Conservation (phyloP, 2,329 filamentous ascomycete genomes). For the Aspergillus terreus region DNA sequence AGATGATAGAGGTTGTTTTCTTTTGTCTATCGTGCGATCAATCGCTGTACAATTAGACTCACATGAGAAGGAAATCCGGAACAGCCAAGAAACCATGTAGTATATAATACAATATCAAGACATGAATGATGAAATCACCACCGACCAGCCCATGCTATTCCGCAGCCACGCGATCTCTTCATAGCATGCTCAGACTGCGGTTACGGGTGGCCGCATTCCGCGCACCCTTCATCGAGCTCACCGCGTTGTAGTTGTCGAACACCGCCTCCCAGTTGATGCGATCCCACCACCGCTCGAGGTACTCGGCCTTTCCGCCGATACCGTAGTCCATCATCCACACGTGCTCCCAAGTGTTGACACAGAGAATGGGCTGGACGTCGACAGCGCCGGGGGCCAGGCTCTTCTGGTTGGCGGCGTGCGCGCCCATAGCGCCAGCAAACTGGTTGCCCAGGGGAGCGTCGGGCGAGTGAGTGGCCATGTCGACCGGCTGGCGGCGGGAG, state of each 20-base stretch:
- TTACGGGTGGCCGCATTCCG: slow-evolving; percentile 18
- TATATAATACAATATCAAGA: slow-evolving; percentile 27
- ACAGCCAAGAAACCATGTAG: slow-evolving; percentile 16
- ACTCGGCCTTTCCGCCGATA: slow-evolving; percentile 69
- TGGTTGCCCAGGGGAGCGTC: slow-evolving; percentile 32
- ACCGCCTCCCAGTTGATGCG: slow-evolving; percentile 81
- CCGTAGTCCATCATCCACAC: slow-evolving; percentile 83
- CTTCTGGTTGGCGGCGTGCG: slow-evolving; percentile 31
- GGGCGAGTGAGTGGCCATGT: slow-evolving; percentile 42
- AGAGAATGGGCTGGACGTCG: slow-evolving; percentile 73
- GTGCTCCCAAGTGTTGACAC: slow-evolving; percentile 96
- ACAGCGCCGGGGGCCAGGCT: slow-evolving; percentile 37
- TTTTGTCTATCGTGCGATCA: slow-evolving; percentile 10
- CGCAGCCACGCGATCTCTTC: slow-evolving; percentile 6
- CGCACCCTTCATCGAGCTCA: slow-evolving; percentile 21
- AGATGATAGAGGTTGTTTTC: slow-evolving; percentile 14
- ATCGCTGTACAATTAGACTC: slow-evolving; percentile 20
- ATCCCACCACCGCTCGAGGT: slow-evolving; percentile 80
- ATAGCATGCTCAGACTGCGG: slow-evolving; percentile 26
- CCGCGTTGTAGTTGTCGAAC: slow-evolving; percentile 41
- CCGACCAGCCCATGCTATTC: slow-evolving; percentile 2
- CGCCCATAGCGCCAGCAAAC: slow-evolving; percentile 34
- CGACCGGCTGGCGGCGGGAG: slow-evolving; percentile 62
- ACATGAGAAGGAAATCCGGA: slow-evolving; percentile 10
- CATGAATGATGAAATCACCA: slow-evolving; percentile 6